phyloP scores from a whole-genome alignment of 345 rosid genomes.

The Ceriops tagal region DNA sequence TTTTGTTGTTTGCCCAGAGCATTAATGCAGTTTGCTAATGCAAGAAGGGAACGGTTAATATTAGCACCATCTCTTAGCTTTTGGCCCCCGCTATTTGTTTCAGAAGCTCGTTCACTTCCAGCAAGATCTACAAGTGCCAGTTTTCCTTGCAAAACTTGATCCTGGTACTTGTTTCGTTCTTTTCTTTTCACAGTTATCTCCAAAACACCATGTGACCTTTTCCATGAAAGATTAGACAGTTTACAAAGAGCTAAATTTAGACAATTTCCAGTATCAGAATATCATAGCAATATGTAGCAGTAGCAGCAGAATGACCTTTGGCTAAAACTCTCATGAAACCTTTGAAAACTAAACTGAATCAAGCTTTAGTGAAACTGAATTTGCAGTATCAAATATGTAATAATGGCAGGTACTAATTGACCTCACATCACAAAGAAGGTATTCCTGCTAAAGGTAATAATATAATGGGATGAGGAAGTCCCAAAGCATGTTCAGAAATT shows the following conservation, averaged over 20 bases:
- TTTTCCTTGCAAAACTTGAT: conserved; percentile 81
- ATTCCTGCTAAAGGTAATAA: background rate
- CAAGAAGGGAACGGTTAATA: conserved; percentile 86
- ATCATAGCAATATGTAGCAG: too few relatives aligned
- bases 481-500: background rate
- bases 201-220: conserved; percentile 89
- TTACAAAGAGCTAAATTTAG: too few relatives aligned
- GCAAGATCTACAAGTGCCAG: conserved; percentile 99
- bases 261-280: too few relatives aligned
- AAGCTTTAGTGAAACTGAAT: background rate
- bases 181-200: conserved; percentile 84
- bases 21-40: conserved; percentile 92
- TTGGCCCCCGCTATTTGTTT: conserved; percentile 84
- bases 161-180: conserved; percentile 61
- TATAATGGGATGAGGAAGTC: background rate
- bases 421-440: background rate
- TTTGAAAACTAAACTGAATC: too few relatives aligned
- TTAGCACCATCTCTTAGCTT: conserved; percentile 97
- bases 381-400: background rate
- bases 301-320: too few relatives aligned
- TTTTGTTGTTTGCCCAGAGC: conserved; percentile 92
- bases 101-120: conserved; percentile 96
- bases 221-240: conserved; percentile 1
- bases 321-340: too few relatives aligned
- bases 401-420: background rate